Evolutionary conservation across 2,329 filamentous ascomycete genomes (phyloP).

Genomic region (Fusarium pseudonygamai): DNA sequence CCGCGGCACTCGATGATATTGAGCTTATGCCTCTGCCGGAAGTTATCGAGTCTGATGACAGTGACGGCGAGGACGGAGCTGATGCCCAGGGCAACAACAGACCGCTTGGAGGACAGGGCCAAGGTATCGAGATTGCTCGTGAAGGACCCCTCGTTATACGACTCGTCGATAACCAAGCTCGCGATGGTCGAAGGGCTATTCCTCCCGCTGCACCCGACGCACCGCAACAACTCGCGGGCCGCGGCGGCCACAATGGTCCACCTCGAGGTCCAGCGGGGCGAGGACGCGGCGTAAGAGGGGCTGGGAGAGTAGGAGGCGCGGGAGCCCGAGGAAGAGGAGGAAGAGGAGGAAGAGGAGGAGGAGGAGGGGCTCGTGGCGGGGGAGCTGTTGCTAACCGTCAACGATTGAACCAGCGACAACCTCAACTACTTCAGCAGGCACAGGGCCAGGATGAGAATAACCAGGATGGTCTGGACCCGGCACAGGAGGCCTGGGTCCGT

Average conservation of each 20-base stretch:
- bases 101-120: constrained; percentile 42
- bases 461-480: constrained; percentile 53
- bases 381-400: constrained; percentile 36
- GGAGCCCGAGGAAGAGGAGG: constrained; percentile 40
- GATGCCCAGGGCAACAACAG: constrained; percentile 34
- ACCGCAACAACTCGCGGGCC: constrained; percentile 42
- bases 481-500: constrained; percentile 62
- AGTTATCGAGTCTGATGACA: constrained; percentile 49
- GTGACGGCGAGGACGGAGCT: constrained; percentile 46
- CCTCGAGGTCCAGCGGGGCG: constrained; percentile 36
- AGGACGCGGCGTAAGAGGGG: constrained; percentile 36
- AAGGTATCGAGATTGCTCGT: constrained; percentile 58
- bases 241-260: constrained; percentile 41
- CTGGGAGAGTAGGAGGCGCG: constrained; percentile 24
- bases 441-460: constrained; percentile 38
- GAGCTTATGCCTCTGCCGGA: constrained; percentile 32
- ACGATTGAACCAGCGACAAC: constrained; percentile 37
- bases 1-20: constrained; percentile 25
- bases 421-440: constrained; percentile 31
- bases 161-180: constrained; percentile 55
- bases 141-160: constrained; percentile 67
- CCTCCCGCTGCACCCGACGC: constrained; percentile 46
- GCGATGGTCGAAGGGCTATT: constrained; percentile 40
- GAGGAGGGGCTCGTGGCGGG: constrained; percentile 35
- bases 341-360: constrained; percentile 33